A percentile compares a stretch with the other conserved stretches of the same genome.
phyloP scores from a whole-genome alignment of 2,329 filamentous ascomycete species.

The Tolypocladium ovalisporum region DNA sequence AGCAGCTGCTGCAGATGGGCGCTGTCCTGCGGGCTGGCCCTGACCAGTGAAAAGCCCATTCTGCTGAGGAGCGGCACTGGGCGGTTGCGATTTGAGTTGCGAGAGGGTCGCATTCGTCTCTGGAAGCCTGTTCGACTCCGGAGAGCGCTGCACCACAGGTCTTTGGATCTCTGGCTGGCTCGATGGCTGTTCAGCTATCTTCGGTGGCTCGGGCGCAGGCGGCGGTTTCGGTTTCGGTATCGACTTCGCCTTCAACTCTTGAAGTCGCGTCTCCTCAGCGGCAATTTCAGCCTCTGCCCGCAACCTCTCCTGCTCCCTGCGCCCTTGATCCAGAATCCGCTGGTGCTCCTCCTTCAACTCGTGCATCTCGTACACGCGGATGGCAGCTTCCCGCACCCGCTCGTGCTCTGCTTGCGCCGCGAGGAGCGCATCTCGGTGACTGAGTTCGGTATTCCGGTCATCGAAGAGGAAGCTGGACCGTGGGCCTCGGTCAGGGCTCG shows the following conservation, averaged over 20 bases:
- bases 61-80: slow-evolving; percentile 4
- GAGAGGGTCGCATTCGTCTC: slow-evolving; percentile 1
- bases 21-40: slow-evolving; percentile 9
- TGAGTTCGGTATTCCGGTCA: slow-evolving; percentile 49
- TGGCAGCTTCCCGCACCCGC: slow-evolving; percentile 42
- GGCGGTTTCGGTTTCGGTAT: slow-evolving; percentile 32
- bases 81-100: neutral
- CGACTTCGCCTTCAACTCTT: slow-evolving; percentile 33
- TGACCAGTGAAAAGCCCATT: slow-evolving; percentile 11
- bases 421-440: slow-evolving; percentile 55
- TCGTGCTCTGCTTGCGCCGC: slow-evolving; percentile 57
- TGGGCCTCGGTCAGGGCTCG: slow-evolving; percentile 33
- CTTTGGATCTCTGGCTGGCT: slow-evolving; percentile 5
- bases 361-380: slow-evolving; percentile 36
- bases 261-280: slow-evolving; percentile 36
- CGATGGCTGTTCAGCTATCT: slow-evolving; percentile 5
- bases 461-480: slow-evolving; percentile 51
- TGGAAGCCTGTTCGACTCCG: slow-evolving; percentile 7
- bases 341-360: slow-evolving; percentile 32
- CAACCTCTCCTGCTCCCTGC: slow-evolving; percentile 34
- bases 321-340: slow-evolving; percentile 31
- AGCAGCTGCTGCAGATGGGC: neutral
- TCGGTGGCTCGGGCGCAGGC: slow-evolving; percentile 17
- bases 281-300: slow-evolving; percentile 31
- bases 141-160: neutral